phyloP scores from a whole-genome alignment of 331 rosid genomes.

The Pyracantha coccinea region DNA sequence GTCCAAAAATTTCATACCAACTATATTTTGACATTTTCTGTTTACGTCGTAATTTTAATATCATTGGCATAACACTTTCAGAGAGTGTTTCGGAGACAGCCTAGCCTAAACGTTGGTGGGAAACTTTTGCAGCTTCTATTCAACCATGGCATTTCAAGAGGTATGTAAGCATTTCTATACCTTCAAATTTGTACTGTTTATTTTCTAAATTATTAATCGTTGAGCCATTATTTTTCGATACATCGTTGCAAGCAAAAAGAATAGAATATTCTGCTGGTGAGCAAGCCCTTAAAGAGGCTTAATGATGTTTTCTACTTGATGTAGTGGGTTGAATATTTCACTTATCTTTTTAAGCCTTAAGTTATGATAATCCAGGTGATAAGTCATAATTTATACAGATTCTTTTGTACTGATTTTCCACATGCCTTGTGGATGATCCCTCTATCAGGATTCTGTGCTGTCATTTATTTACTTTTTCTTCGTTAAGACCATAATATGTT shows the following conservation, averaged over 20 bases:
- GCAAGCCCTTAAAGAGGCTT: not conserved
- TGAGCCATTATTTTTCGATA: not conserved
- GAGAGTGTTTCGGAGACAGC: slow-evolving; percentile 62
- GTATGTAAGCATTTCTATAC: slow-evolving; percentile 17
- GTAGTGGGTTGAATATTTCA: not conserved
- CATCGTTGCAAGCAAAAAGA: not conserved
- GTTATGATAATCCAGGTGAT: too few species aligned
- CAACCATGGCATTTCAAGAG: slow-evolving; percentile 49
- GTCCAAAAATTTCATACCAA: not conserved
- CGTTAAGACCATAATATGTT: too few species aligned
- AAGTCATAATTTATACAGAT: too few species aligned
- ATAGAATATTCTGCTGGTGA: not conserved
- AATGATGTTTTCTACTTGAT: not conserved
- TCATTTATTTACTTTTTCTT: too few species aligned
- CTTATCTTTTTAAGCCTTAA: too few species aligned
- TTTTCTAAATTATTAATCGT: not conserved
- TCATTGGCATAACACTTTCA: slow-evolving; percentile 38
- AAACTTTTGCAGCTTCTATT: slow-evolving; percentile 47
- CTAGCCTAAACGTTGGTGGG: slow-evolving; percentile 49
- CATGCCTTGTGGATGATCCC: too few species aligned
- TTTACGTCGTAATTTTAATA: slow-evolving; percentile 5
- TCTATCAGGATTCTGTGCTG: too few species aligned
- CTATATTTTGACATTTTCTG: not conserved
- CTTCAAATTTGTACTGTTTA: not conserved
- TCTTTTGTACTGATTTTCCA: too few species aligned